Evolutionary conservation across 495 filamentous ascomycete species (phyloP).

Genomic region (Aspergillus ellipticus): DNA sequence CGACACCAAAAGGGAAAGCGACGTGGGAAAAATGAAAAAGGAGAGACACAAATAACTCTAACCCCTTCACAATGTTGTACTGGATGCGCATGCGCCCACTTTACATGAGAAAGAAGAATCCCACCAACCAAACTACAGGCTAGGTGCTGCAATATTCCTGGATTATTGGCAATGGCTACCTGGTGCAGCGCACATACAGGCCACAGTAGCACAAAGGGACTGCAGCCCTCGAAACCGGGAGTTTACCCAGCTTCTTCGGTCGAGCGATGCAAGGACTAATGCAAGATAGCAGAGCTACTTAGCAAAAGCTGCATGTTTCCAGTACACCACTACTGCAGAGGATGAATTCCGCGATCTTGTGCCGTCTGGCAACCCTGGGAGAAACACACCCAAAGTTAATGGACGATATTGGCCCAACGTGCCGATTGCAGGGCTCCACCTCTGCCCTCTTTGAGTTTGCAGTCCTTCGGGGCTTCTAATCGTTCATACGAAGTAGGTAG

Average conservation of each 20-base stretch:
- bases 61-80: not conserved
- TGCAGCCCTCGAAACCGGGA: constrained; percentile 16
- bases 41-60: not conserved
- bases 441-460: constrained; percentile 6
- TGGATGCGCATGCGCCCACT: not conserved
- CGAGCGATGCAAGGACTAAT: constrained; percentile 23
- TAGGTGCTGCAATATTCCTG: constrained; percentile 9
- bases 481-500: constrained; percentile 19
- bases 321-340: constrained; percentile 21
- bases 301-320: constrained; percentile 16
- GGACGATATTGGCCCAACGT: constrained; percentile 23
- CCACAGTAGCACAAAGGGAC: constrained; percentile 15
- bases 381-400: constrained; percentile 18
- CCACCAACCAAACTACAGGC: constrained; percentile 9
- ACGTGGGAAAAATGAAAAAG: not conserved
- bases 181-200: constrained; percentile 4
- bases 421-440: constrained; percentile 20
- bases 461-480: constrained; percentile 18
- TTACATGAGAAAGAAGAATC: not conserved
- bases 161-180: constrained; percentile 9
- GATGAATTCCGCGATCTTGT: constrained; percentile 18
- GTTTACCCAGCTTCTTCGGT: constrained; percentile 17
- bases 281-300: constrained; percentile 28
- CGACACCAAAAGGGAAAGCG: not conserved
- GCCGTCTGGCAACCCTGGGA: constrained; percentile 7